A percentile compares a stretch with the other conserved stretches of the same genome.
These are phyloP conservation scores for Cryptosporidium sp. DNA, from an alignment of 169 alveolate species.

Conservation along the genomic window DNA sequence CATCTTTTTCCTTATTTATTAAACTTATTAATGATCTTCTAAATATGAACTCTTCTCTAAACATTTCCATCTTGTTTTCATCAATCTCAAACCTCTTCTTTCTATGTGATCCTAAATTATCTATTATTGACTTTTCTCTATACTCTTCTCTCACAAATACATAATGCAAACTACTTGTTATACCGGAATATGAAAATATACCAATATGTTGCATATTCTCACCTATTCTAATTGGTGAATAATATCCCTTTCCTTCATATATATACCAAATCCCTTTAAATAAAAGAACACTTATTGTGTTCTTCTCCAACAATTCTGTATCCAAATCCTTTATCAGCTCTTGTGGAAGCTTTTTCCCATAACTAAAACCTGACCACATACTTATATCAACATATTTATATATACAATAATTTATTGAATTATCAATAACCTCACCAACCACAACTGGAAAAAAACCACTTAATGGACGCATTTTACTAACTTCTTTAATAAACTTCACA, in stretches of 20 bases:
- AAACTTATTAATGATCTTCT: constrained; percentile 31
- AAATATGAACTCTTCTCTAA: constrained; percentile 32
- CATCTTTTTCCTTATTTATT: constrained; percentile 17
- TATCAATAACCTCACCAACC: constrained; percentile 32
- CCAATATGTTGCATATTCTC: constrained; percentile 42
- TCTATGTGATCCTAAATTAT: constrained; percentile 60
- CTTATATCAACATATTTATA: constrained; percentile 14
- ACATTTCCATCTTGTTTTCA: not conserved
- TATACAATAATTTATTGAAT: not conserved
- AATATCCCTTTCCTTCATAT: constrained; percentile 57
- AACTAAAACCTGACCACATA: constrained; percentile 1
- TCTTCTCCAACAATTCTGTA: not conserved
- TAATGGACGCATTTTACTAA: not conserved
- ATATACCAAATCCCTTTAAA: constrained; percentile 55
- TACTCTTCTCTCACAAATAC: constrained; percentile 8
- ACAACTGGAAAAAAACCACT: constrained; percentile 54
- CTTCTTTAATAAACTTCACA: not conserved
- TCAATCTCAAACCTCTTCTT: constrained; percentile 4
- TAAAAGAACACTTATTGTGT: constrained; percentile 1
- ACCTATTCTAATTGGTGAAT: constrained; percentile 46
- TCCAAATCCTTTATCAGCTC: constrained; percentile 33
- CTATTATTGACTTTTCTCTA: constrained; percentile 54
- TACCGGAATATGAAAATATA: constrained; percentile 53
- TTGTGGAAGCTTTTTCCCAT: constrained; percentile 34
- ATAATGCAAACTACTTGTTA: constrained; percentile 40